phyloP scores from a whole-genome alignment of 164 flowering plant genomes.

The Euptelea pleiosperma region DNA sequence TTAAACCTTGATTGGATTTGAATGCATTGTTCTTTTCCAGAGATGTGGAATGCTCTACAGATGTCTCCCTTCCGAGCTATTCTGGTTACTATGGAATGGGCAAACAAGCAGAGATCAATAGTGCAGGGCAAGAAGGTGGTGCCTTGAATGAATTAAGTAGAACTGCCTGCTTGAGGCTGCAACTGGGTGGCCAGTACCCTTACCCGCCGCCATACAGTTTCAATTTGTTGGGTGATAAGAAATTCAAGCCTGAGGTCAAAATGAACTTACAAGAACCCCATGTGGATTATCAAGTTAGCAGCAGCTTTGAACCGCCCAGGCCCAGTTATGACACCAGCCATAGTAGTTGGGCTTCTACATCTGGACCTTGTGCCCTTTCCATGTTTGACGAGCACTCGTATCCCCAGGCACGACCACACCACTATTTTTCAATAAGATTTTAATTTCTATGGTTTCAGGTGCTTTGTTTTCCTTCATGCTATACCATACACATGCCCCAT shows the following conservation, averaged over 20 bases:
- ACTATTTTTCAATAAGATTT: too few species aligned
- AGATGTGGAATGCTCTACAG: conserved; percentile 41
- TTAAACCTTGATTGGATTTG: background rate
- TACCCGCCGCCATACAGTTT: conserved; percentile 36
- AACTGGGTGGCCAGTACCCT: conserved; percentile 49
- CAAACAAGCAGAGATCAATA: conserved; percentile 43
- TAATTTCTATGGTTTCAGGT: background rate
- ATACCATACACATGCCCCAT: too few species aligned
- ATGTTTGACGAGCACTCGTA: conserved; percentile 43
- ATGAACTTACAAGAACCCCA: conserved; percentile 40
- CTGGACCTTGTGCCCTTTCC: conserved; percentile 40
- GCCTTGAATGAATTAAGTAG: conserved; percentile 37
- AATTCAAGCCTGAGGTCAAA: conserved; percentile 34
- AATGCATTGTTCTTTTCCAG: conserved; percentile 19
- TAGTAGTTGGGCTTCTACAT: conserved; percentile 42
- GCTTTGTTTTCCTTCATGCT: background rate
- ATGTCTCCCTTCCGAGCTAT: conserved; percentile 41
- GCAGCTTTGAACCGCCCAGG: conserved; percentile 39
- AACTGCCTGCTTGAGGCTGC: conserved; percentile 42
- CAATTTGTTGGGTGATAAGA: conserved; percentile 34
- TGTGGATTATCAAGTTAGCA: conserved; percentile 38
- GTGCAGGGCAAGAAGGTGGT: conserved; percentile 37
- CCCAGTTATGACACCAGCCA: conserved; percentile 35
- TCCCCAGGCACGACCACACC: conserved; percentile 34
- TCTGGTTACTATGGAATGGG: conserved; percentile 38